These are phyloP conservation scores for Bodo saltans DNA, from an alignment of 78 protist genomes.

Conservation along the genomic window DNA sequence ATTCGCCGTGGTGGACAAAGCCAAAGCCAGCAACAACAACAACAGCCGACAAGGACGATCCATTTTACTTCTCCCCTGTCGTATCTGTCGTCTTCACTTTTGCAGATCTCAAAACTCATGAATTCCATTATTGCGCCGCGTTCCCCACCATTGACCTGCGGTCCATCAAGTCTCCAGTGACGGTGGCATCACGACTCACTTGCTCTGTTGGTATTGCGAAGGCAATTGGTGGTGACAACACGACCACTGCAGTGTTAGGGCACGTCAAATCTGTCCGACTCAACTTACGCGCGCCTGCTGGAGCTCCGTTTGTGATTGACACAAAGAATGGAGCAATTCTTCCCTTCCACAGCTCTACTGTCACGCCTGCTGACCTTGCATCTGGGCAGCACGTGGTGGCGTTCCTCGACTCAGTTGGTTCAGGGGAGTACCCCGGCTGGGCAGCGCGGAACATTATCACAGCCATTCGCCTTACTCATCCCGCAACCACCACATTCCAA, in stretches of 20 bases:
- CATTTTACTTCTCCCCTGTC: background rate
- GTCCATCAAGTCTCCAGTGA: background rate
- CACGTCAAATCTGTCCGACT: too few relatives aligned
- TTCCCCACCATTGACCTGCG: slow-evolving; percentile 13
- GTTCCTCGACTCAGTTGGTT: background rate
- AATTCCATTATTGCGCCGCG: background rate
- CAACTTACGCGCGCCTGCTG: too few relatives aligned
- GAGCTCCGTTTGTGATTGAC: slow-evolving; percentile 23
- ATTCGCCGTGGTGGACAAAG: too few relatives aligned
- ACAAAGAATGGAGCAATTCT: too few relatives aligned
- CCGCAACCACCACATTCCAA: background rate
- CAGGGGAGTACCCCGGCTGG: background rate
- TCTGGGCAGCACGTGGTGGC: background rate
- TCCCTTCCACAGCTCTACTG: too few relatives aligned
- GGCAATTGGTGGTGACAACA: background rate
- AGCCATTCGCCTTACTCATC: background rate
- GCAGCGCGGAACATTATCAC: background rate
- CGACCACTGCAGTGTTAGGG: background rate
- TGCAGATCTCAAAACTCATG: slow-evolving; percentile 28
- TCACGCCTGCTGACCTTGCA: too few relatives aligned
- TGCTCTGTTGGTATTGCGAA: too few relatives aligned
- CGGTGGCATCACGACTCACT: too few relatives aligned
- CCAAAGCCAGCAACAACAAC: too few relatives aligned
- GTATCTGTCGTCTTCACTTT: background rate
- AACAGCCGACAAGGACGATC: background rate